Base-by-base conservation (phyloP, 192 early-diverging fungal species). In the Entophlyctis luteolus region DNA sequence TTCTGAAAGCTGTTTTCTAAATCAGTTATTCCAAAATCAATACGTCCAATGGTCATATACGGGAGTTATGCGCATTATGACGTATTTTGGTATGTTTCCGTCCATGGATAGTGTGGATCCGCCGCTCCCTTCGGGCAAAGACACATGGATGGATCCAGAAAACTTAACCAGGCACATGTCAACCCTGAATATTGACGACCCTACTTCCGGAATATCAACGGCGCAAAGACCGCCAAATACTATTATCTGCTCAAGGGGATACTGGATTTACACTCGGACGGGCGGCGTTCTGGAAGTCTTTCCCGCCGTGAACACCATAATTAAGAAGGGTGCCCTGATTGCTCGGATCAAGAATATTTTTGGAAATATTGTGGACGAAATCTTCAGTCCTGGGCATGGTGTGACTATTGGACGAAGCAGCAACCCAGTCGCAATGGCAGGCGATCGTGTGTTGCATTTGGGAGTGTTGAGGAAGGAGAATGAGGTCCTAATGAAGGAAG, bases 301-400 rank as follows among this genome's bases (percentile, higher is more conserved):
- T 35, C 93, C 93, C 0, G 80, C 79, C 48, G 86, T 95, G 8
- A 92, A 91, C 76, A 89, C 87, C 0, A 87, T 89, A 59, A 85
- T 95, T 25, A 78, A 82, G 36, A 91, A 93, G 50, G 91, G 91
- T 49, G 88, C 90, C 34, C 54, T 90, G 42, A 93, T 95, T 81
- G 93, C 93, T 0, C 80, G 88, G 3, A 79, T 95, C 65, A 88
- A 92, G 68, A 92, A 90, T 55, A 90, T 95, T 47, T 95, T 95
- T 79, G 93, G 93, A 12, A 88, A 89, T 62, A 81, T 93, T 46
- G 88, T 90, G 29, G 89, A 93, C 38, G 85, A 87, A 63, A 91
- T 93, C 57, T 93, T 81, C 82, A 86, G 89, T 46, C 90, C 93
- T 1, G 79, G 84, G 48, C 79, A 82, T 59, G 91, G 91, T 32